Percentiles rank a stretch among this genome's conserved stretches.
Evolutionary conservation across 495 filamentous ascomycete species (phyloP).

Genomic region (Endocarpon pusillum): DNA sequence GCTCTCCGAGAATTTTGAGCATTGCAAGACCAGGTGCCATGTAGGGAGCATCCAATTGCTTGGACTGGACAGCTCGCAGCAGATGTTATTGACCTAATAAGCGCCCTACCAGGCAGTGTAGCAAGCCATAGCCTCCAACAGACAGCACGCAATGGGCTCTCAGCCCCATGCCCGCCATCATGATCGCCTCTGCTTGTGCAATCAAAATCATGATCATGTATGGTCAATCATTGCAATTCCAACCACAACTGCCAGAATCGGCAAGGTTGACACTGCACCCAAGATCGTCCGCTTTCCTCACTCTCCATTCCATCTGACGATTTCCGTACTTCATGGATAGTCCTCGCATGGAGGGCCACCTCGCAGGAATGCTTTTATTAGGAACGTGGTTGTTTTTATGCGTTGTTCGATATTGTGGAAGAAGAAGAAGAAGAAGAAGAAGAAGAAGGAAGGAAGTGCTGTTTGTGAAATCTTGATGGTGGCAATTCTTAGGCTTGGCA

Average conservation of each 20-base stretch:
- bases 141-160: no score
- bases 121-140: no score
- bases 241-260: background rate
- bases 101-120: no score
- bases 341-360: background rate
- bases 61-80: no score
- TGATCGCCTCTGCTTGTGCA: no score
- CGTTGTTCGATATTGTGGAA: background rate
- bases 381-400: slow-evolving; percentile 2
- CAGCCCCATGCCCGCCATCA: slow-evolving; percentile 5
- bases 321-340: slow-evolving; percentile 2
- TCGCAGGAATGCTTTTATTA: slow-evolving; percentile 3
- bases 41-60: no score
- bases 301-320: slow-evolving; percentile 1
- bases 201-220: no score
- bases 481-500: no score
- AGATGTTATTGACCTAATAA: no score
- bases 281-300: slow-evolving; percentile 1
- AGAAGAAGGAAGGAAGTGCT: background rate
- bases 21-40: no score
- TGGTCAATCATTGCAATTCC: slow-evolving; percentile 2
- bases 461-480: no score
- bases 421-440: background rate
- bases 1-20: no score
- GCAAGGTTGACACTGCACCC: slow-evolving; percentile 1